Evolutionary conservation across 345 rosid species (phyloP).

Genomic region (Heritiera littoralis): DNA sequence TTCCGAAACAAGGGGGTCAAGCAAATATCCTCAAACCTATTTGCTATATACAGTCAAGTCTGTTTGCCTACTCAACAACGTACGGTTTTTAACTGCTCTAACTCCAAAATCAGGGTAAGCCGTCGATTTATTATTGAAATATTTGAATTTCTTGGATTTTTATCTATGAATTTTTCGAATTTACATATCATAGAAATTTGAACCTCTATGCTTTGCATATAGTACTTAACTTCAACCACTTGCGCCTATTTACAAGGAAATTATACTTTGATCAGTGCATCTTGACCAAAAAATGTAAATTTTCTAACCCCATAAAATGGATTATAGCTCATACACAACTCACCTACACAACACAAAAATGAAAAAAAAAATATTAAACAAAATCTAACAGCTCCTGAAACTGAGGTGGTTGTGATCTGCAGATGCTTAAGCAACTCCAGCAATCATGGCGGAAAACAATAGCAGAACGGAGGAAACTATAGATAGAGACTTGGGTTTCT

Average conservation of each 20-base stretch:
- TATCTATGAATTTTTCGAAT: too few relatives aligned
- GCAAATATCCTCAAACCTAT: not conserved
- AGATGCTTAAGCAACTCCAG: too few relatives aligned
- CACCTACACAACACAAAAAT: not conserved
- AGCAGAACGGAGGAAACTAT: too few relatives aligned
- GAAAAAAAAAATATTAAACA: not conserved
- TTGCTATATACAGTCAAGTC: conserved; percentile 1
- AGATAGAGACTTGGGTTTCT: not conserved
- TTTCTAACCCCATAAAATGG: not conserved
- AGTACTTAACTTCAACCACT: too few relatives aligned
- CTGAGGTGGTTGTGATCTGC: too few relatives aligned
- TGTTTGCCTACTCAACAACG: not conserved
- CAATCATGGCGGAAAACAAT: too few relatives aligned
- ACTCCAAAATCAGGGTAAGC: too few relatives aligned
- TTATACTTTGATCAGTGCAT: not conserved
- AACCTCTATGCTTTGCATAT: too few relatives aligned
- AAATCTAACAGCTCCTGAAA: too few relatives aligned
- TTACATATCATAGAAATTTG: too few relatives aligned
- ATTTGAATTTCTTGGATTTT: too few relatives aligned
- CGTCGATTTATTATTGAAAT: too few relatives aligned
- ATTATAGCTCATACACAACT: not conserved
- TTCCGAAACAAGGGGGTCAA: not conserved
- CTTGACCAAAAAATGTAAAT: not conserved
- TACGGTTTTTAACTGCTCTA: not conserved
- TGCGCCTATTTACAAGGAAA: not conserved